A percentile compares a stretch with the other conserved stretches of the same genome.
Conservation (phyloP, 805 yeast species). For the Blastobotrys peoriensis region DNA sequence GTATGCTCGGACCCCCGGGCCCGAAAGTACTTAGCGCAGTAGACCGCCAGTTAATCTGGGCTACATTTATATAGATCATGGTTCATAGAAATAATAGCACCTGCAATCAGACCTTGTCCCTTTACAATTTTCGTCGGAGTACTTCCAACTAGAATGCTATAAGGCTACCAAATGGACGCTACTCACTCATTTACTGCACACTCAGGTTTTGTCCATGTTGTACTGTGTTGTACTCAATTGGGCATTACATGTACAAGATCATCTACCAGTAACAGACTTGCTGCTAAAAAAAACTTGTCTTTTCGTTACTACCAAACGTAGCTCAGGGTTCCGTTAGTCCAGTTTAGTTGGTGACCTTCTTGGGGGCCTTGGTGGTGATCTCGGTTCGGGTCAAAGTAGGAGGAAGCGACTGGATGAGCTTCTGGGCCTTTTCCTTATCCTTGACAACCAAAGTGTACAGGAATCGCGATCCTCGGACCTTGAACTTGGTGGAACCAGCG, state of each 20-base stretch:
- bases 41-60: background rate
- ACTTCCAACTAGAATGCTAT: too few relatives aligned
- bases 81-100: too few relatives aligned
- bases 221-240: background rate
- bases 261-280: background rate
- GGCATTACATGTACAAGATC: background rate
- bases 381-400: constrained; percentile 43
- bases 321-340: background rate
- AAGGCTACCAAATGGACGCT: too few relatives aligned
- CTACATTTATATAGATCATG: too few relatives aligned
- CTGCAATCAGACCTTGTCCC: too few relatives aligned
- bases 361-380: constrained; percentile 24
- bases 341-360: constrained; percentile 16
- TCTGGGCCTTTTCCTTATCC: constrained; percentile 96
- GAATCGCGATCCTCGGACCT: constrained; percentile 93
- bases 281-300: background rate
- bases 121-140: too few relatives aligned
- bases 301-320: background rate
- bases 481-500: constrained; percentile 93
- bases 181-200: too few relatives aligned
- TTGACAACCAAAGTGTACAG: constrained; percentile 92
- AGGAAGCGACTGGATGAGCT: constrained; percentile 95
- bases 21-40: background rate
- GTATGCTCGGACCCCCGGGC: constrained; percentile 40
- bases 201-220: too few relatives aligned